Evolutionary conservation across 495 filamentous ascomycete species (phyloP).

Genomic region (Amphirosellinia nigrospora): DNA sequence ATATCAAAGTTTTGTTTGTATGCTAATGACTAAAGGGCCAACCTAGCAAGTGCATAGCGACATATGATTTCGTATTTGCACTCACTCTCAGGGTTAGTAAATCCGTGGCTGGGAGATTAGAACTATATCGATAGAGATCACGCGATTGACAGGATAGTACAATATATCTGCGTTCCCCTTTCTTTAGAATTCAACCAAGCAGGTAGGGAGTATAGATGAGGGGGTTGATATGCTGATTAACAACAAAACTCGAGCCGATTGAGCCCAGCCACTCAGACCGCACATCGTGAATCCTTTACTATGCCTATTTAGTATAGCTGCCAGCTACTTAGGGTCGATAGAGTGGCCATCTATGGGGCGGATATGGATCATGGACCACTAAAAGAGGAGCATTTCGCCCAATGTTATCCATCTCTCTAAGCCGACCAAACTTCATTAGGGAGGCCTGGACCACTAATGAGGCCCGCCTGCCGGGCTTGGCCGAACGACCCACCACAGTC

Average conservation of each 20-base stretch:
- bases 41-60: background rate
- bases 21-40: background rate
- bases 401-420: background rate
- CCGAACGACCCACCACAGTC: background rate
- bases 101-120: background rate
- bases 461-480: constrained; percentile 13
- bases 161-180: background rate
- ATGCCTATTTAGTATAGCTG: background rate
- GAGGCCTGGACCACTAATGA: background rate
- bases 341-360: too few relatives aligned
- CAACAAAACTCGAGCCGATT: background rate
- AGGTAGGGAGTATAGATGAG: background rate
- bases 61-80: background rate
- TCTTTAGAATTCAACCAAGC: background rate
- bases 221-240: background rate
- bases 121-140: background rate
- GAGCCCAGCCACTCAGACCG: background rate
- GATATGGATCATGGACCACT: background rate
- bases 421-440: background rate
- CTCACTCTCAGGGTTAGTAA: background rate
- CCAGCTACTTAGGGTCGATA: background rate
- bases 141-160: background rate
- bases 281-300: background rate
- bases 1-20: background rate
- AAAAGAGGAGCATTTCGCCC: background rate